phyloP scores from a whole-genome alignment of 768 basidiomycete species.

The Hericium coralloides region DNA sequence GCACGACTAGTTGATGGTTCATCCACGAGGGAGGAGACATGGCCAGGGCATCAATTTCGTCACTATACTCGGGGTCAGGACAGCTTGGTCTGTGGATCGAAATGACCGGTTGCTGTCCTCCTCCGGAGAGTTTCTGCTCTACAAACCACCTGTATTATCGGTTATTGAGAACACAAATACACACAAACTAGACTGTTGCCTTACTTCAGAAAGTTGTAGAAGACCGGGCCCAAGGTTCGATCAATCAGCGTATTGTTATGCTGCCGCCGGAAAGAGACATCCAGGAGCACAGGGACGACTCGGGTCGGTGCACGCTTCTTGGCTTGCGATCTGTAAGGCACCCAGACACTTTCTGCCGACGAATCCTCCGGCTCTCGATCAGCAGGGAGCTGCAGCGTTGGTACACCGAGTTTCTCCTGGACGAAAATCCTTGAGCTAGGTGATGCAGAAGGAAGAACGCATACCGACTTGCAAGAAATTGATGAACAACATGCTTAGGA shows the following conservation, averaged over 20 bases:
- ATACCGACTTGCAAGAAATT: conserved; percentile 11
- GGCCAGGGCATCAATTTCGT: too few relatives aligned
- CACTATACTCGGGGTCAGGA: neutral
- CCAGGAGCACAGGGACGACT: conserved; percentile 1
- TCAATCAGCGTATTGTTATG: too few relatives aligned
- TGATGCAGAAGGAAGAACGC: neutral
- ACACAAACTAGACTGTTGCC: neutral
- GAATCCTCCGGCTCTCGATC: too few relatives aligned
- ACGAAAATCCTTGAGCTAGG: neutral
- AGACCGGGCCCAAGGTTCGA: conserved; percentile 1
- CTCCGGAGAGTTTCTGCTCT: conserved; percentile 2
- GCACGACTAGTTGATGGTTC: conserved; percentile 12
- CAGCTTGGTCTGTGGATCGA: conserved; percentile 2
- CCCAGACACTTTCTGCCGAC: too few relatives aligned
- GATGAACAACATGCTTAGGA: conserved; percentile 6
- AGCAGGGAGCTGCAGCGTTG: neutral
- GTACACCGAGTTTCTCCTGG: conserved; percentile 3
- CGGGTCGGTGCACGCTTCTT: neutral
- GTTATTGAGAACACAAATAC: neutral
- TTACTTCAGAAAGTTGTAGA: conserved; percentile 11
- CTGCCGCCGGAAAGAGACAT: conserved; percentile 1
- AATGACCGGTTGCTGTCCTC: conserved; percentile 1
- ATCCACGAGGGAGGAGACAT: conserved; percentile 5
- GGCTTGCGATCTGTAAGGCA: conserved; percentile 1
- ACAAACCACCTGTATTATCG: conserved; percentile 7